phyloP scores from a whole-genome alignment of 2,329 filamentous ascomycete genomes.

The Colletotrichum sp. region DNA sequence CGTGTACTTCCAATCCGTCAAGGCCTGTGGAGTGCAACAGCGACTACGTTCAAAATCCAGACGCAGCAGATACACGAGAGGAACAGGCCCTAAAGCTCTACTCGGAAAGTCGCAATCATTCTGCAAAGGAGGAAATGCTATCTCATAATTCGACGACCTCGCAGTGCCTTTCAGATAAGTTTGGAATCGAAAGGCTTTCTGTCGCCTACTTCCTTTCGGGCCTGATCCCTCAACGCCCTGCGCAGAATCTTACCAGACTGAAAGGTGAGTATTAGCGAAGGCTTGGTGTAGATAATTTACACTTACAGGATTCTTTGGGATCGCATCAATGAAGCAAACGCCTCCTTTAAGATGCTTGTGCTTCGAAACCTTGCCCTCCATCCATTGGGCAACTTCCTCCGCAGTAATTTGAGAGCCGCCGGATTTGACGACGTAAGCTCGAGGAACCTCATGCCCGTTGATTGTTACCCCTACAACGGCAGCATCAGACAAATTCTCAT shows the following conservation, averaged over 20 bases:
- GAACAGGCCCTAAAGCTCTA: not conserved
- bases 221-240: not conserved
- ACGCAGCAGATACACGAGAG: too few species aligned
- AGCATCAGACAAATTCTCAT: not conserved
- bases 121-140: fast-evolving
- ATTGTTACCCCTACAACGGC: not conserved
- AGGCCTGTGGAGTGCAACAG: too few species aligned
- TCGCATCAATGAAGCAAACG: not conserved
- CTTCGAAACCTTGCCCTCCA: not conserved
- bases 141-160: fast-evolving
- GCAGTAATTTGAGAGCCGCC: not conserved
- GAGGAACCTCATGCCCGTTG: not conserved
- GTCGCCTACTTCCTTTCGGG: not conserved
- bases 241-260: not conserved
- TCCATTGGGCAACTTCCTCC: not conserved
- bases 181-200: not conserved
- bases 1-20: too few species aligned
- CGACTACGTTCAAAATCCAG: too few species aligned
- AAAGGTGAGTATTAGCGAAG: not conserved
- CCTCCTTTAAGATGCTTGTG: not conserved
- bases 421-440: not conserved
- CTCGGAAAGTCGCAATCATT: not conserved
- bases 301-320: not conserved
- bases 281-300: not conserved
- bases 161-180: not conserved